These are phyloP conservation scores for Xylaria curta DNA, from an alignment of 495 filamentous ascomycete species.

Conservation along the genomic window DNA sequence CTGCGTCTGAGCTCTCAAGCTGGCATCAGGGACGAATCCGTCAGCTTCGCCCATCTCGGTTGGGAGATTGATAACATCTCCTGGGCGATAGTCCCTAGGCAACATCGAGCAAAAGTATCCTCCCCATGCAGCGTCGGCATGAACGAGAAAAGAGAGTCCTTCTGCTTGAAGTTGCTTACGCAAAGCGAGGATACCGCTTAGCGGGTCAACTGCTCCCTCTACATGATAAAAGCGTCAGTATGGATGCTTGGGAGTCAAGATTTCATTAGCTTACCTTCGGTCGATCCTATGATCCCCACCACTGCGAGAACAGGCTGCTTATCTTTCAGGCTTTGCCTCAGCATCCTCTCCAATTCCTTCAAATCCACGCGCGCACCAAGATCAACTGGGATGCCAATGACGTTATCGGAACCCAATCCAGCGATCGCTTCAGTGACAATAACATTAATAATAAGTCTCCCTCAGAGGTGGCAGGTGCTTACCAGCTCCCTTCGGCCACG, in stretches of 20 bases:
- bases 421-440: constrained; percentile 40
- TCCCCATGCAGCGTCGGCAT: constrained; percentile 58
- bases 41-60: constrained; percentile 31
- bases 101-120: constrained; percentile 58
- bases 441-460: constrained; percentile 7
- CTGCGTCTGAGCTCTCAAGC: constrained; percentile 43
- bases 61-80: constrained; percentile 31
- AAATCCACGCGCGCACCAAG: constrained; percentile 47
- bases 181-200: constrained; percentile 45
- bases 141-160: constrained; percentile 52
- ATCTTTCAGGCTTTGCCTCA: constrained; percentile 40
- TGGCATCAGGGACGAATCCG: constrained; percentile 42
- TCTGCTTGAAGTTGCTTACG: constrained; percentile 46
- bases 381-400: constrained; percentile 48
- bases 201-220: constrained; percentile 51
- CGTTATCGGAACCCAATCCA: constrained; percentile 52
- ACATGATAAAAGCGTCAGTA: background rate
- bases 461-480: constrained; percentile 16
- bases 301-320: constrained; percentile 41
- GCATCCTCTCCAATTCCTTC: constrained; percentile 37
- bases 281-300: constrained; percentile 41
- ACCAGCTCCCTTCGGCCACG: constrained; percentile 56
- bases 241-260: background rate
- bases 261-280: constrained; percentile 34
- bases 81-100: constrained; percentile 32